Conservation (phyloP, 1,284 basidiomycete genomes). For the Trametes hirsuta region DNA sequence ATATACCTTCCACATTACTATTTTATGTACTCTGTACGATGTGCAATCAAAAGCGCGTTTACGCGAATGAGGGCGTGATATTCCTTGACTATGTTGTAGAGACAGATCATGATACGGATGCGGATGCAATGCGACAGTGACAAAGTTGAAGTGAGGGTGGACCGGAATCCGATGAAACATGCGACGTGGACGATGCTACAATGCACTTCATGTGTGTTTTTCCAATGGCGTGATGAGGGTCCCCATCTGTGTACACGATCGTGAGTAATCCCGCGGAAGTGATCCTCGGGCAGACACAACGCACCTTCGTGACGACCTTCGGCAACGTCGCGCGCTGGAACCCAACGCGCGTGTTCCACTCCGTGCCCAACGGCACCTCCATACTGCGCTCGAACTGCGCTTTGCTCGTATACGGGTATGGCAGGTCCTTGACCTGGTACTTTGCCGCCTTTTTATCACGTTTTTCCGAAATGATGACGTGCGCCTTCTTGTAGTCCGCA, state of each 20-base stretch:
- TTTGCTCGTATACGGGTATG: constrained; percentile 88
- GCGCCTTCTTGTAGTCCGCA: constrained; percentile 81
- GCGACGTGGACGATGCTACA: not conserved
- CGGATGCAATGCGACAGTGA: not conserved
- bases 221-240: constrained; percentile 36
- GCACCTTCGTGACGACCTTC: constrained; percentile 83
- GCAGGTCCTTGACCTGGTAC: constrained; percentile 88
- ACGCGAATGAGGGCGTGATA: no score
- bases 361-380: constrained; percentile 80
- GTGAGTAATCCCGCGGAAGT: not conserved
- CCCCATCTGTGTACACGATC: constrained; percentile 27
- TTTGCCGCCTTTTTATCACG: constrained; percentile 92
- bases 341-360: constrained; percentile 93
- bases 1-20: not conserved
- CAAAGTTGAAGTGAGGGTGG: not conserved
- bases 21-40: not conserved
- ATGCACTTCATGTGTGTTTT: constrained; percentile 23
- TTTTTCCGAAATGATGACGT: constrained; percentile 95
- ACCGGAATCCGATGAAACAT: not conserved
- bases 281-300: constrained; percentile 24
- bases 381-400: constrained; percentile 89
- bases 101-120: not conserved
- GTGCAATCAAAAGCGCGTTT: not conserved
- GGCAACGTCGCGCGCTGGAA: constrained; percentile 88
- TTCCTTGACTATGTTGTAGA: no score